These are phyloP conservation scores for Rhododendron griersonianum DNA, from an alignment of 148 eudicot species.

Conservation along the genomic window DNA sequence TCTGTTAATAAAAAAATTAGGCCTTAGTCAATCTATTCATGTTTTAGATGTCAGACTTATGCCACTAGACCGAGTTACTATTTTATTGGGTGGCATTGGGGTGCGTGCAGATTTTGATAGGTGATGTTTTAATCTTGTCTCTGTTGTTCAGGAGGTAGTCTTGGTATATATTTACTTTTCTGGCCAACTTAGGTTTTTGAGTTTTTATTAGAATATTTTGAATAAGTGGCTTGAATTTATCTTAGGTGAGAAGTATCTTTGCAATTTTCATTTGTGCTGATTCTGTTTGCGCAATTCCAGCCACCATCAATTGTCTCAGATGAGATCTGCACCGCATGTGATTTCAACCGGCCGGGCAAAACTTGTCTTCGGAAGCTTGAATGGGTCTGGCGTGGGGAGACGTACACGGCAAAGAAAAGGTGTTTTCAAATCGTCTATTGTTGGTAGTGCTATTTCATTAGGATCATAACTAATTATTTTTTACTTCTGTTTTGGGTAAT, in stretches of 20 bases:
- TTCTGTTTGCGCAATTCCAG: conserved; percentile 38
- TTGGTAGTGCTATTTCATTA: conserved; percentile 12
- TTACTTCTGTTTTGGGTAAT: conserved; percentile 15
- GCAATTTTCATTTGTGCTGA: conserved; percentile 11
- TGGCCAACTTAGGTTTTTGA: background rate
- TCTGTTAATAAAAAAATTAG: background rate
- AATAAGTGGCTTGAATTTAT: background rate
- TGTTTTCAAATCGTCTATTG: conserved; percentile 22
- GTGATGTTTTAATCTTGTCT: background rate
- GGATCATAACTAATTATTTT: conserved; percentile 2
- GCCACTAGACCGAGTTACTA: background rate
- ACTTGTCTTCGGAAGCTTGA: conserved; percentile 95
- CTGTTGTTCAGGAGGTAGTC: background rate
- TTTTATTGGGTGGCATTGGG: background rate
- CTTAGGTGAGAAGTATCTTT: conserved; percentile 2
- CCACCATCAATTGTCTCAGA: conserved; percentile 97
- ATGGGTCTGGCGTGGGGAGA: conserved; percentile 99
- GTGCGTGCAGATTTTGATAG: background rate
- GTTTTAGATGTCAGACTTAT: background rate
- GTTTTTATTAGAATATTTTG: background rate
- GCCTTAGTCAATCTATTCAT: background rate
- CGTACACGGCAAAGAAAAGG: conserved; percentile 95
- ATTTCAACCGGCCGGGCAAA: conserved; percentile 97
- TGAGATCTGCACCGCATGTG: conserved; percentile 97
- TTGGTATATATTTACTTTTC: background rate